Evolutionary conservation across 805 yeast species (phyloP).

Genomic region (Barnettozyma californica): DNA sequence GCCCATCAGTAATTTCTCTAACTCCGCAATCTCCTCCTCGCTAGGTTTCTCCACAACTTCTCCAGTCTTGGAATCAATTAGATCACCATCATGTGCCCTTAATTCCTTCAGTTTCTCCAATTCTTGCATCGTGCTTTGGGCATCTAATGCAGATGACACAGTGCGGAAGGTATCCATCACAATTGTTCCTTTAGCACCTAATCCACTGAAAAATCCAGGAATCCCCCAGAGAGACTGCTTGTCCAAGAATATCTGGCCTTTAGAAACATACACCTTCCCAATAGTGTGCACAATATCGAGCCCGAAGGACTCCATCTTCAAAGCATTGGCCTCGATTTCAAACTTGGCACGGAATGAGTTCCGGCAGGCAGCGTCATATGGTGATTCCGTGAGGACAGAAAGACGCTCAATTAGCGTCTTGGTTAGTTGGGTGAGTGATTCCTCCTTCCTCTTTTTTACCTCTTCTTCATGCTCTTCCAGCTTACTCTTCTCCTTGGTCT

Average conservation of each 20-base stretch:
- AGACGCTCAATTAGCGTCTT: conserved; percentile 52
- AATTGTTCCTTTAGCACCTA: conserved; percentile 70
- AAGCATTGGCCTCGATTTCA: conserved; percentile 74
- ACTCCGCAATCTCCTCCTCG: conserved; percentile 58
- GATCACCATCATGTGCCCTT: conserved; percentile 30
- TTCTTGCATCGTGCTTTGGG: conserved; percentile 73
- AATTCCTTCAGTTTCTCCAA: conserved; percentile 61
- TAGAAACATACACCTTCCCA: conserved; percentile 62
- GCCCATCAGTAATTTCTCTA: conserved; percentile 71
- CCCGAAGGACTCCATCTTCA: conserved; percentile 84
- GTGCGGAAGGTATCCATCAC: conserved; percentile 69
- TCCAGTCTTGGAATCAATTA: conserved; percentile 41
- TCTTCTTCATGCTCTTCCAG: conserved; percentile 71
- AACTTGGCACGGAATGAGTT: conserved; percentile 59
- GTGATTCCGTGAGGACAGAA: conserved; percentile 55
- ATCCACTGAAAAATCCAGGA: conserved; percentile 67
- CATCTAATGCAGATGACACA: conserved; percentile 69
- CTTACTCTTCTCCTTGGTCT: conserved; percentile 38
- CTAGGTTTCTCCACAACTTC: conserved; percentile 55
- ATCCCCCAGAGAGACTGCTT: conserved; percentile 59
- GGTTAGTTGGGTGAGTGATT: conserved; percentile 57
- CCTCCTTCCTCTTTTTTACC: conserved; percentile 58
- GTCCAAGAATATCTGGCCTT: conserved; percentile 59
- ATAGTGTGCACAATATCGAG: conserved; percentile 71
- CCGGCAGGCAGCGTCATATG: conserved; percentile 55